phyloP scores from a whole-genome alignment of 805 yeast genomes.

The Maudiozyma bulderi region DNA sequence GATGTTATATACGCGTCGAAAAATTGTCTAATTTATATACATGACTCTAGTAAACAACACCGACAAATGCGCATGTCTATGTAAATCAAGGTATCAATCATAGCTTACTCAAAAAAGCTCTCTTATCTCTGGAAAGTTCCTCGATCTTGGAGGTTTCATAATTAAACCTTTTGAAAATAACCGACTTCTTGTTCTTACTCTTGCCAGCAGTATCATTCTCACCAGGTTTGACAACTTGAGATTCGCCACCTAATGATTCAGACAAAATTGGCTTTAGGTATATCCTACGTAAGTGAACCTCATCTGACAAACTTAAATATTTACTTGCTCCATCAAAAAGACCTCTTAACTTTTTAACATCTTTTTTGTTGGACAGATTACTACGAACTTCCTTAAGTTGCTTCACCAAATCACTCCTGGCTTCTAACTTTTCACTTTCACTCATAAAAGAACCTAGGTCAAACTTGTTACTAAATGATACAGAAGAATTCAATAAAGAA shows the following conservation, averaged over 20 bases:
- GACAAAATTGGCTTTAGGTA: slow-evolving; percentile 53
- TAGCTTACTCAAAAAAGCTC: slow-evolving; percentile 34
- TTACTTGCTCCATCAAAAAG: slow-evolving; percentile 33
- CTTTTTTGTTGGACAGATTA: slow-evolving; percentile 11
- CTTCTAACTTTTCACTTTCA: slow-evolving; percentile 24
- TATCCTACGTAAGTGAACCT: slow-evolving; percentile 35
- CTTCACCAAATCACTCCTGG: slow-evolving; percentile 20
- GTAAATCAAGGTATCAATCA: background rate
- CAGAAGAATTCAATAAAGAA: slow-evolving; percentile 10
- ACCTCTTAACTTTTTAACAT: slow-evolving; percentile 32
- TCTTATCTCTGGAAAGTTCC: slow-evolving; percentile 44
- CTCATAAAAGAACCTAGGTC: slow-evolving; percentile 16
- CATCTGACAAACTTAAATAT: slow-evolving; percentile 23
- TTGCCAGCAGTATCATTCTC: slow-evolving; percentile 34
- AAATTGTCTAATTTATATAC: background rate
- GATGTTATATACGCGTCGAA: background rate
- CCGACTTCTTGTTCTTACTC: slow-evolving; percentile 25
- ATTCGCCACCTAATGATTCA: slow-evolving; percentile 16
- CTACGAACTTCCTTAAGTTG: slow-evolving; percentile 13
- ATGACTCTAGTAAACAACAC: background rate
- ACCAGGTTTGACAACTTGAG: background rate
- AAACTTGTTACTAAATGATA: slow-evolving; percentile 23
- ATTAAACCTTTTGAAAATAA: slow-evolving; percentile 51
- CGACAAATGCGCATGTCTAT: background rate
- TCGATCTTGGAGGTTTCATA: slow-evolving; percentile 43